Evolutionary conservation across 202 grass and related monocot species (phyloP).

Genomic region (Musa balbisiana): DNA sequence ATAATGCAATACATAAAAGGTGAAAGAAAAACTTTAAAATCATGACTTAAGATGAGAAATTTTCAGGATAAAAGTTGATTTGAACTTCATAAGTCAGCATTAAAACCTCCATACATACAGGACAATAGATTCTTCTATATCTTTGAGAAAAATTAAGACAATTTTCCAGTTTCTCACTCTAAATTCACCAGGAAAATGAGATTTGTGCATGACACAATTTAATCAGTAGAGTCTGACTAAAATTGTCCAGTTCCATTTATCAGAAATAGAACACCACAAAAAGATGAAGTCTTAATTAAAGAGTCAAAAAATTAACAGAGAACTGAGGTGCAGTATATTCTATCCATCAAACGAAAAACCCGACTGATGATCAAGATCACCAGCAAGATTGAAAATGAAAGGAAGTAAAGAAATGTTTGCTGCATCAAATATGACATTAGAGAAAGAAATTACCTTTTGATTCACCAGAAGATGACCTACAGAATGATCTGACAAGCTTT

Average conservation of each 20-base stretch:
- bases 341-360: too few relatives aligned
- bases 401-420: not conserved
- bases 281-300: too few relatives aligned
- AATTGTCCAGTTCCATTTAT: too few relatives aligned
- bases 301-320: too few relatives aligned
- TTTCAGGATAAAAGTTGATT: too few relatives aligned
- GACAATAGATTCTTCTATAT: not conserved
- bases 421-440: not conserved
- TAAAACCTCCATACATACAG: not conserved
- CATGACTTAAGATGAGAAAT: not conserved
- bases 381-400: not conserved
- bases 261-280: too few relatives aligned
- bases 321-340: too few relatives aligned
- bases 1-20: not conserved
- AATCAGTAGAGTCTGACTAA: too few relatives aligned
- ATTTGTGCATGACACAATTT: not conserved
- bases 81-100: not conserved
- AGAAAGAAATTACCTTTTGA: conserved; percentile 46
- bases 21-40: not conserved
- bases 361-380: not conserved
- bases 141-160: not conserved
- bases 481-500: conserved; percentile 83
- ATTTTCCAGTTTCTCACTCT: not conserved
- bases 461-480: conserved; percentile 55
- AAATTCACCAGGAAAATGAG: not conserved